Base-by-base conservation (phyloP, 106 monocot genomes). In the Alisma plantagoaquatica region DNA sequence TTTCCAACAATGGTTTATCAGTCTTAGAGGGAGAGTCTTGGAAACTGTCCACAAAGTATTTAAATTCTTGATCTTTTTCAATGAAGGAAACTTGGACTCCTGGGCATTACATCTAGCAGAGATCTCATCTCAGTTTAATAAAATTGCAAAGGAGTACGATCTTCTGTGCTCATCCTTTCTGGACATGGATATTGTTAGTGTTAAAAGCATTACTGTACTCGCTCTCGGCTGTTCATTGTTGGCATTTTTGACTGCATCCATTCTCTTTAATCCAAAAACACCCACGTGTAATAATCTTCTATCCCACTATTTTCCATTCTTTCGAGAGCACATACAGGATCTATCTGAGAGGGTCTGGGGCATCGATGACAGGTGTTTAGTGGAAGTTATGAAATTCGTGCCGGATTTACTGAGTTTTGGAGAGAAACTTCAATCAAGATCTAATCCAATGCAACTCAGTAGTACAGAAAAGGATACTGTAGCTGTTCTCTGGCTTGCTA, bases 1-100 rank as follows among this genome's bases (percentile, higher is more conserved):
- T 58, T 84, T 98, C 53, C 96, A 98, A 52, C 70, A 58, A 28
- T 98, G 89, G 89, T 89, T 89, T 48, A 29, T 98, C 23, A 69
- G 56, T 63, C 76, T 98, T 29, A 89, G 96, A 70, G 62, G 47
- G 23, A 71, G 69, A 9, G 70, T 76, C 64, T 66, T 89, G 27
- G 57, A 85, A 50, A 54, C 56, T 25, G 15, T 98, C 14, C n/a
- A 62, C 46, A 76, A 70, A 14, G 54, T 79, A 41, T 41, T 79
- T 56, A 56, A 59, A 26, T 25, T 78, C 12, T 50, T 96, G 46
- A 29, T 61, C 49, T 26, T 25, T 75, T 27, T 33, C 21, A 38
- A 6, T 7, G 14, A 7, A 14, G 9, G 6, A 7, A 14, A 6
- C 6, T 14, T 7, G 35, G 14, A 38, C 14, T 38, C 35, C 6